Evolutionary conservation across 2,329 filamentous ascomycete species (phyloP), one percentile per base, ranked within the genome.

Genomic region (Epichloe aotearoae): DNA sequence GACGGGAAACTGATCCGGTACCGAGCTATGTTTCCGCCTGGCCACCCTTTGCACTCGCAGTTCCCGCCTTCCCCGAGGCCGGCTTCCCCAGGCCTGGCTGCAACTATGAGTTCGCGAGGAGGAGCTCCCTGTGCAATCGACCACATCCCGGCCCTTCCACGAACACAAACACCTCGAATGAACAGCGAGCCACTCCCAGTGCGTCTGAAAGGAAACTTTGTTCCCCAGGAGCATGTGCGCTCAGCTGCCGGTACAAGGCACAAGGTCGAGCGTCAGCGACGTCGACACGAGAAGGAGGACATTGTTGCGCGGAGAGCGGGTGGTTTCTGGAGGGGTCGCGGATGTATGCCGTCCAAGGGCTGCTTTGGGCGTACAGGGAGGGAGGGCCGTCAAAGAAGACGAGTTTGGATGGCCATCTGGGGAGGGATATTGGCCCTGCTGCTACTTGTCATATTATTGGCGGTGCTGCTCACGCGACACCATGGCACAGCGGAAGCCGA

Each of bases 271-370:
- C 72, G 69, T 42, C 71, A 70, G 60, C 75, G 73, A 52, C 74
- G 71, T 53, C 76, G 72, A 19, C 74, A 76, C 52, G 82, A 87
- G 61, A 84, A 83, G 53, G 82, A 87, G 63, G 83, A 87, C 40
- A 72, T 71, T 2, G 58, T 76, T 17, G 80, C 77, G 1, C 73
- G 71, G 46, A 79, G 75, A 55, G 62, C 72, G 1, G 81, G 82
- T 2, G 76, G 79, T 3, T 71, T 79, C 41, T 86, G 83, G 81
- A 76, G 78, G 59, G 82, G 82, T 2, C 74, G 83, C 46, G 78
- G 76, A 10, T 84, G 78, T 53, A 70, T 87, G 37, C 74, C 80
- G 0, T 69, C 74, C 15, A 74, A 69, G n/a, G 82, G 82, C 2
- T 86, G 82, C 62, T 82, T 81, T 61, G 82, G 83, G 1, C 73